Evolutionary conservation across 2,329 filamentous ascomycete genomes (phyloP), one percentile per base, ranked within the genome.

Genomic region (Penicillium sp.): DNA sequence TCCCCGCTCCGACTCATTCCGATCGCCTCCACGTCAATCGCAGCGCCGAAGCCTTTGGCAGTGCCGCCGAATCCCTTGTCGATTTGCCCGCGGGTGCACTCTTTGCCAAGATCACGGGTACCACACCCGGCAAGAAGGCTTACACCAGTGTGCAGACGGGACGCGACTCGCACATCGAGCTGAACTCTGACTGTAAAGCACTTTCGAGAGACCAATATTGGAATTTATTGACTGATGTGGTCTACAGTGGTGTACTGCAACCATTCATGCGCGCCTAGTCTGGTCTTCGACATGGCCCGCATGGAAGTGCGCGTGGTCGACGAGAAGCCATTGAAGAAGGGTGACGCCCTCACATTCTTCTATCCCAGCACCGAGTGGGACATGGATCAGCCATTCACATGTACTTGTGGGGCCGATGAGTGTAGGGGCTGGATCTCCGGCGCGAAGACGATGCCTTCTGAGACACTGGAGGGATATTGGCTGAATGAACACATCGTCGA

Each of bases 121-220:
- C 73, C 13, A 75, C 71, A 1, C 69, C 73, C 1, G 66, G 69
- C 6, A 63, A 58, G 4, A 70, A 72, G 24, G 72, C 73, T 23
- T 80, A 77, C 67, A 72, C 71, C 1, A 75, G 72, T 3, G 78
- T 81, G 2, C 77, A 81, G 54, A 73, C 73, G 1, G 70, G 69
- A 1, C 61, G 61, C 18, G 67, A 70, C 44, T 66, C 69, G 0
- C 77, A 81, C 61, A 76, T 80, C 54, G 77, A 80, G 54, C 70
- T 80, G 4, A 79, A 79, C 63, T 75, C 70, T 48, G 78, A 79
- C 53, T 66, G 31, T 34, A 20, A 20, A 34, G 31, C 14, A 11
- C 14, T 34, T 34, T 10, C 14, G n/a, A n/a, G 4, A 18, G 8
- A 3, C 9, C 2, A 18, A 18, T 34, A 8, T 18, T 16, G 14